Evolutionary conservation across 2,329 filamentous ascomycete species (phyloP).

Genomic region (Nigrograna mackinnonii): DNA sequence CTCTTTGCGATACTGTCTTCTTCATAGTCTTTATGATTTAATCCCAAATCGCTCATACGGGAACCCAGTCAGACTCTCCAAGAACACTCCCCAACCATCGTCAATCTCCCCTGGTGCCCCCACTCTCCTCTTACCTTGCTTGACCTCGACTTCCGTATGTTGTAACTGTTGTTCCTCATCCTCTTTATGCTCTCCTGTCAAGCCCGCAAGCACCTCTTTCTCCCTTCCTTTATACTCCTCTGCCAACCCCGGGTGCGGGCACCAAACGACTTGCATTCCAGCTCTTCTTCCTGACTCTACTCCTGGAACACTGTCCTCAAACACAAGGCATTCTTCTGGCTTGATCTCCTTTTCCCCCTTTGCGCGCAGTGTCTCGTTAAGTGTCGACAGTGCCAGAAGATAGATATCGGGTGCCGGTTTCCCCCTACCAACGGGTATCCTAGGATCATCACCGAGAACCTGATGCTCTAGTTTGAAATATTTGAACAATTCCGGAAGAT

Average conservation of each 20-base stretch:
- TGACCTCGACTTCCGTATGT: conserved; percentile 40
- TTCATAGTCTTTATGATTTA: no score
- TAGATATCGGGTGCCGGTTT: conserved; percentile 97
- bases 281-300: conserved; percentile 89
- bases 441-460: conserved; percentile 82
- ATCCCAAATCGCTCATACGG: conserved; percentile 65
- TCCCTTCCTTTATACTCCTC: conserved; percentile 77
- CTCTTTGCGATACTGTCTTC: no score
- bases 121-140: conserved; percentile 41
- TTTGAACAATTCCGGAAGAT: conserved; percentile 56
- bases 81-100: conserved; percentile 63
- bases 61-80: conserved; percentile 60
- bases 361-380: conserved; percentile 74
- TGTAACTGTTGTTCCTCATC: conserved; percentile 47
- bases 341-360: conserved; percentile 64
- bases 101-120: conserved; percentile 58
- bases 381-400: conserved; percentile 77
- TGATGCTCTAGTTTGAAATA: conserved; percentile 73
- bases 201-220: conserved; percentile 79
- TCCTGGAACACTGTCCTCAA: conserved; percentile 92
- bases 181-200: conserved; percentile 71
- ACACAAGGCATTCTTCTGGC: conserved; percentile 90
- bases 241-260: conserved; percentile 78
- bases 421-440: conserved; percentile 78
- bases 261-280: conserved; percentile 94